phyloP scores from a whole-genome alignment of 2,329 filamentous ascomycete species.

The Aurifilum marmelostoma region DNA sequence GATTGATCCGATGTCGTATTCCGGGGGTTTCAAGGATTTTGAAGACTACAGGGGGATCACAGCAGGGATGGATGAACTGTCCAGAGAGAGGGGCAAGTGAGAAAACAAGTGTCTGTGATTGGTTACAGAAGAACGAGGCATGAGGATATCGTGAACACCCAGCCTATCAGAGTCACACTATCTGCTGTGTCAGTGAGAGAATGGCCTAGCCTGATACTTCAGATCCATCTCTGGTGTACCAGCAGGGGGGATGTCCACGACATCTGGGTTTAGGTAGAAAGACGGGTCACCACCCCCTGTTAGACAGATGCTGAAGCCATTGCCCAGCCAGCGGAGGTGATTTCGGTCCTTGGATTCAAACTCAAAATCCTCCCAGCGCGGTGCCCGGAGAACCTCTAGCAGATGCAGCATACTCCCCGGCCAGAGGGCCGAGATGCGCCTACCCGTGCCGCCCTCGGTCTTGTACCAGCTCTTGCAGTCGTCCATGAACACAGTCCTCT shows the following conservation, averaged over 20 bases:
- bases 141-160: not conserved
- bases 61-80: not conserved
- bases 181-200: constrained; percentile 34
- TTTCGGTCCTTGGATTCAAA: constrained; percentile 33
- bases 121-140: not conserved
- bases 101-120: not conserved
- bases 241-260: constrained; percentile 34
- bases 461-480: constrained; percentile 38
- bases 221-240: constrained; percentile 36
- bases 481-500: constrained; percentile 34
- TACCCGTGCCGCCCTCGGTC: constrained; percentile 33
- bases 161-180: not conserved
- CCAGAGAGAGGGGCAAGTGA: not conserved
- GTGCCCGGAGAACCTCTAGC: constrained; percentile 34
- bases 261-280: constrained; percentile 39
- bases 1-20: not conserved
- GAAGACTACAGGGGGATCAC: not conserved
- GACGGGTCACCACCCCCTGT: constrained; percentile 36
- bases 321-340: constrained; percentile 35
- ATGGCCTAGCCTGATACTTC: constrained; percentile 37
- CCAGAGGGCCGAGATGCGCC: constrained; percentile 36
- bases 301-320: constrained; percentile 30
- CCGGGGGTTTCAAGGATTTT: not conserved
- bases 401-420: constrained; percentile 35
- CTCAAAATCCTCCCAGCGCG: constrained; percentile 37